Evolutionary conservation across 768 basidiomycete species (phyloP).

Genomic region (Gloeopeniophorella convolvens): DNA sequence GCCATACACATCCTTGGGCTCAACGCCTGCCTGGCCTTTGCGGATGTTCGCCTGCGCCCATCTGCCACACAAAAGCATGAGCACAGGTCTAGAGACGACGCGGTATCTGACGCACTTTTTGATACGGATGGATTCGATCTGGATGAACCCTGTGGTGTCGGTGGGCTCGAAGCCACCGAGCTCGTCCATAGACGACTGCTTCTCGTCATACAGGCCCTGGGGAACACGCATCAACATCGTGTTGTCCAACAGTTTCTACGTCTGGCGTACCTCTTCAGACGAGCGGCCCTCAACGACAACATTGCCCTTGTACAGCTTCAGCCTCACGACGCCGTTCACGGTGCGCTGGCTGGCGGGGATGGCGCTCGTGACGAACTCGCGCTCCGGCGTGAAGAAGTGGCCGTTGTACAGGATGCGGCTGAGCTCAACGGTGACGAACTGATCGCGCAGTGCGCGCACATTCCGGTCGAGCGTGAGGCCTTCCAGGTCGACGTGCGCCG

Average conservation of each 20-base stretch:
- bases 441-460: conserved; percentile 89
- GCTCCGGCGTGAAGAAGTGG: conserved; percentile 99
- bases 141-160: conserved; percentile 93
- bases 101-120: conserved; percentile 66
- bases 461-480: conserved; percentile 97
- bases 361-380: conserved; percentile 87
- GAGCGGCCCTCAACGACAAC: conserved; percentile 88
- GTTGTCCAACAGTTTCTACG: neutral
- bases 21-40: conserved; percentile 76
- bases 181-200: conserved; percentile 97
- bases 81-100: conserved; percentile 4
- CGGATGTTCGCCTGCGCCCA: conserved; percentile 86
- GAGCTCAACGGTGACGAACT: conserved; percentile 88
- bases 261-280: conserved; percentile 64
- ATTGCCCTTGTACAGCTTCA: conserved; percentile 96
- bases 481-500: conserved; percentile 93
- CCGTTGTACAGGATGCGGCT: conserved; percentile 95
- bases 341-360: conserved; percentile 94
- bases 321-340: conserved; percentile 86
- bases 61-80: conserved; percentile 32
- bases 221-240: neutral
- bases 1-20: conserved; percentile 75
- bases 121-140: conserved; percentile 95
- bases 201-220: conserved; percentile 95
- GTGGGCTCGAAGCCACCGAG: conserved; percentile 97